Percentiles rank a stretch among this genome's conserved stretches.
Conservation (phyloP, 192 early-diverging fungal genomes). For the Entrophospora sp. region DNA sequence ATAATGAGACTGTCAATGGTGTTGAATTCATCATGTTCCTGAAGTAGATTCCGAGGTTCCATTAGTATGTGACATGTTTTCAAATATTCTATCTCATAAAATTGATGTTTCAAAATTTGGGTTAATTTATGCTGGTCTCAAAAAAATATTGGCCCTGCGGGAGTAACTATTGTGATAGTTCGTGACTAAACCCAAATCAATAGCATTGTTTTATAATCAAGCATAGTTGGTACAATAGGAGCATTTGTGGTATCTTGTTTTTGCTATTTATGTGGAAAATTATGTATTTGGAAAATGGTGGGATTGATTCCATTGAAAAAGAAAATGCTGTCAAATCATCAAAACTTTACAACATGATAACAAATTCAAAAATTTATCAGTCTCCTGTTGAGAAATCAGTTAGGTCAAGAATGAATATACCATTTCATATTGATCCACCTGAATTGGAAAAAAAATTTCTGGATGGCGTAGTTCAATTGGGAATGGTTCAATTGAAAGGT, state of each 20-base stretch:
- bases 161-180: slow-evolving; percentile 87
- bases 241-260: too few relatives aligned
- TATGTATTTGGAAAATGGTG: slow-evolving; percentile 73
- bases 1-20: slow-evolving; percentile 98
- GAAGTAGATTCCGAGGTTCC: slow-evolving; percentile 53
- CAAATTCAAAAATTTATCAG: slow-evolving; percentile 57
- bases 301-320: slow-evolving; percentile 55
- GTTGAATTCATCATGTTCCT: slow-evolving; percentile 64
- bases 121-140: slow-evolving; percentile 90
- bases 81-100: slow-evolving; percentile 71
- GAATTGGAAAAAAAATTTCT: slow-evolving; percentile 79
- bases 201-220: too few relatives aligned
- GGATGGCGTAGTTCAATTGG: slow-evolving; percentile 61
- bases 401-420: slow-evolving; percentile 87
- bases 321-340: slow-evolving; percentile 63
- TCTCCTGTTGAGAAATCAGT: slow-evolving; percentile 50
- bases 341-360: slow-evolving; percentile 62
- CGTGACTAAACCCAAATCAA: slow-evolving; percentile 57
- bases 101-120: slow-evolving; percentile 78
- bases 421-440: slow-evolving; percentile 59
- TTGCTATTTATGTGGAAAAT: slow-evolving; percentile 84
- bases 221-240: too few relatives aligned
- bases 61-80: slow-evolving; percentile 86
- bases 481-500: slow-evolving; percentile 87
- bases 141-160: slow-evolving; percentile 92